Conservation (phyloP, 139 green algal genomes). For the Closterium sp. region DNA sequence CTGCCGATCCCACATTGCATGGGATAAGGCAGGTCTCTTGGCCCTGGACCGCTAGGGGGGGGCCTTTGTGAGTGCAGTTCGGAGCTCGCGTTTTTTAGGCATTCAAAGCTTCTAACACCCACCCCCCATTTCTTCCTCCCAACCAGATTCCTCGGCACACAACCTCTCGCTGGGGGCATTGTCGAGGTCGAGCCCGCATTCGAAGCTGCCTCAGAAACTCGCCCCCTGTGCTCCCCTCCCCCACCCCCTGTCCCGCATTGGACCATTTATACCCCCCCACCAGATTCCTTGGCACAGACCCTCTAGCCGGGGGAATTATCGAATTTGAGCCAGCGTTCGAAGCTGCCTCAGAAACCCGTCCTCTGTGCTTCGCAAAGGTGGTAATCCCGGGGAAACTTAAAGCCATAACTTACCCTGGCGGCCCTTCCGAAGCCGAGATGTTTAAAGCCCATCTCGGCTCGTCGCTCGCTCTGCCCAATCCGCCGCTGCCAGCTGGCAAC, state of each 20-base stretch:
- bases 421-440: not conserved
- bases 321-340: not conserved
- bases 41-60: too few relatives aligned
- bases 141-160: not conserved
- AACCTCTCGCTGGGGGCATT: not conserved
- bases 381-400: constrained; percentile 3
- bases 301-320: not conserved
- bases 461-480: not conserved
- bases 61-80: too few relatives aligned
- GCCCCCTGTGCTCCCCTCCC: not conserved
- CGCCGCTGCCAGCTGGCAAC: not conserved
- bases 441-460: not conserved
- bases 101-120: too few relatives aligned
- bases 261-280: not conserved
- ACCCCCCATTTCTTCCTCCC: too few relatives aligned
- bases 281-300: not conserved
- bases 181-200: not conserved
- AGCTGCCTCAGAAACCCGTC: not conserved
- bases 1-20: too few relatives aligned
- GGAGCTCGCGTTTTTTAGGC: too few relatives aligned
- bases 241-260: not conserved
- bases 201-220: not conserved
- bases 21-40: too few relatives aligned
- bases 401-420: not conserved
- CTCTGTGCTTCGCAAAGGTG: not conserved